Base-by-base conservation (phyloP, 2,329 filamentous ascomycete genomes). In the Sporothrix schenckii region DNA sequence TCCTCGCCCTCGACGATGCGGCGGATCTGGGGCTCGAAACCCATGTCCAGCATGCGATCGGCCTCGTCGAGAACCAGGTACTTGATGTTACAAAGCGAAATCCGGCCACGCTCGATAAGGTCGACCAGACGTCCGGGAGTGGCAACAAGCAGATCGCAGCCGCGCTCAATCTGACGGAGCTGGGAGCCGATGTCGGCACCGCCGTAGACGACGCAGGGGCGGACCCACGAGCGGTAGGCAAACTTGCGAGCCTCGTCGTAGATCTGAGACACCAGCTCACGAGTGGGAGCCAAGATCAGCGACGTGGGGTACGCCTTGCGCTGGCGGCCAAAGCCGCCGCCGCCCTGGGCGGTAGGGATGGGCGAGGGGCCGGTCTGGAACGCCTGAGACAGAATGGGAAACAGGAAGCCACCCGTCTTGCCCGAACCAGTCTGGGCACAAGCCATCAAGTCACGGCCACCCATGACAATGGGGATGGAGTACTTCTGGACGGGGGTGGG, bases 31-130 rank as follows among this genome's bases (percentile, higher is more conserved):
- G 95, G 95, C 86, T 99, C 95, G 87, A 99, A 99, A 95, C 95
- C 95, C 95, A 99, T 99, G 88, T 99, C 95, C 87, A 99, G 87
- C 95, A 99, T 99, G 81, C 95, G 95, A 86, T 99, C 95, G 81
- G 95, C 95, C 88, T 99, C 95, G 77, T 99, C 95, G 69, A 99
- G 92, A 77, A 99, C 93, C 73, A 99, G 88, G 81, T 99, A 99
- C 87, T 97, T 98, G 88, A 99, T 99, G 87, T 97, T 97, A 82
- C 90, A 89, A 70, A 99, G 90, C 58, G 95, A 98, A 81, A 99
- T 98, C 79, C 94, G 93, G 79, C 95, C 95, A 86, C 95, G 93
- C 87, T 98, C 95, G 79, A 99, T 96, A 83, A 99, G 86, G 81
- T 99, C 95, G 79, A 98, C 94, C 75, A 99, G 88, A 89, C 95